Evolutionary conservation across 179 eudicot genomes (phyloP).

Genomic region (Beta macrorhiza): DNA sequence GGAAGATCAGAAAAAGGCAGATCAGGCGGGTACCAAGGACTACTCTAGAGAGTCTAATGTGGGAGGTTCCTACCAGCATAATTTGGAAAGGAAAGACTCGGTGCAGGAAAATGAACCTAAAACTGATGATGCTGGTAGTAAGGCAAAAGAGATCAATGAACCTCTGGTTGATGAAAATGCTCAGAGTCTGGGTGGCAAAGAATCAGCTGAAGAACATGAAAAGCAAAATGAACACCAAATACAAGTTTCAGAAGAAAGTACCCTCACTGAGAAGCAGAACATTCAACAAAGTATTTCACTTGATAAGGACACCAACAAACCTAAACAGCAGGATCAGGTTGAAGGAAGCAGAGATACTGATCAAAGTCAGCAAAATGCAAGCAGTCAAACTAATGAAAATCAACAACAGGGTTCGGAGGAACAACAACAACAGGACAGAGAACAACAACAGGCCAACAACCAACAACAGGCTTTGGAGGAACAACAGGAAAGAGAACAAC

Average conservation of each 20-base stretch:
- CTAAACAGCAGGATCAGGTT: slow-evolving; percentile 26
- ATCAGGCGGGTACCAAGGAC: slow-evolving; percentile 17
- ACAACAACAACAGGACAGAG: slow-evolving; percentile 13
- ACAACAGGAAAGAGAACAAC: slow-evolving; percentile 22
- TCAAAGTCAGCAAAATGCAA: slow-evolving; percentile 13
- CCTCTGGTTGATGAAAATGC: slow-evolving; percentile 26
- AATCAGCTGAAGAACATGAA: slow-evolving; percentile 32
- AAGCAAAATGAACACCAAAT: slow-evolving; percentile 31
- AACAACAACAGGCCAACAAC: slow-evolving; percentile 16
- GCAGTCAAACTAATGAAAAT: slow-evolving; percentile 16
- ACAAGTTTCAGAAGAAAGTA: slow-evolving; percentile 50
- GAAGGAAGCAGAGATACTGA: slow-evolving; percentile 23
- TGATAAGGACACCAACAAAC: slow-evolving; percentile 20
- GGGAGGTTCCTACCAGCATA: slow-evolving; percentile 28
- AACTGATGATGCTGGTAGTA: slow-evolving; percentile 19
- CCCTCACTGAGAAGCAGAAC: slow-evolving; percentile 27
- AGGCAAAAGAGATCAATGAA: slow-evolving; percentile 25
- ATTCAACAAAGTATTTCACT: slow-evolving; percentile 23
- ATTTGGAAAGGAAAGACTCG: slow-evolving; percentile 11
- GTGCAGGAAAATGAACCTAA: slow-evolving; percentile 23
- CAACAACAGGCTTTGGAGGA: slow-evolving; percentile 3
- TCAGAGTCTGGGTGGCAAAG: slow-evolving; percentile 35
- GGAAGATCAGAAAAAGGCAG: slow-evolving; percentile 24
- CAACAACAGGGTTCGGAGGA: slow-evolving; percentile 20
- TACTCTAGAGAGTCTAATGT: slow-evolving; percentile 3